phyloP scores from a whole-genome alignment of 257 asterid genomes.

The Anisodus acutangulus region DNA sequence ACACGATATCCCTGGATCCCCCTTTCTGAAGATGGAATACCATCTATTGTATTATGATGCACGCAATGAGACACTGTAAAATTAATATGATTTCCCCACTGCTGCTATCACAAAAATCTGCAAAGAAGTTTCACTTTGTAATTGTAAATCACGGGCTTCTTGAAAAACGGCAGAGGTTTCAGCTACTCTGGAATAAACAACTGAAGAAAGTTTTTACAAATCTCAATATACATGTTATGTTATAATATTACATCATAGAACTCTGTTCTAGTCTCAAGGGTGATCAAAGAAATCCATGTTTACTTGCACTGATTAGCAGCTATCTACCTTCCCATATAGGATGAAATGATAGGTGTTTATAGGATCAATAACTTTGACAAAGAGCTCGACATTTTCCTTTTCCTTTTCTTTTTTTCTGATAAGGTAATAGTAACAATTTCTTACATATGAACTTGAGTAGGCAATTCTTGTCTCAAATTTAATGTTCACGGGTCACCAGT shows the following conservation, averaged over 20 bases:
- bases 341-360: slow-evolving; percentile 5
- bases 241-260: background rate
- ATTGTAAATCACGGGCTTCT: background rate
- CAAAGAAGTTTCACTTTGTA: slow-evolving; percentile 23
- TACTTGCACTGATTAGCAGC: background rate
- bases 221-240: slow-evolving; percentile 10
- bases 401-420: no score
- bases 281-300: background rate
- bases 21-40: slow-evolving; percentile 43
- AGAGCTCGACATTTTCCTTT: background rate
- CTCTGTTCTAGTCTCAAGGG: background rate
- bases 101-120: slow-evolving; percentile 26
- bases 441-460: background rate
- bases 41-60: background rate
- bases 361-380: background rate
- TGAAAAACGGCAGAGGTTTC: background rate
- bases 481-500: background rate
- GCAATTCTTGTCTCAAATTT: background rate
- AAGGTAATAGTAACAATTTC: no score
- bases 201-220: background rate
- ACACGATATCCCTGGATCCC: slow-evolving; percentile 53
- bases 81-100: background rate
- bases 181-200: slow-evolving; percentile 6
- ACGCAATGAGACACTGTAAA: background rate
- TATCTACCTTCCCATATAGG: background rate